Evolutionary conservation across 345 rosid genomes (phyloP), one percentile per base, ranked within the genome.

Genomic region (Anacardium occidentale): DNA sequence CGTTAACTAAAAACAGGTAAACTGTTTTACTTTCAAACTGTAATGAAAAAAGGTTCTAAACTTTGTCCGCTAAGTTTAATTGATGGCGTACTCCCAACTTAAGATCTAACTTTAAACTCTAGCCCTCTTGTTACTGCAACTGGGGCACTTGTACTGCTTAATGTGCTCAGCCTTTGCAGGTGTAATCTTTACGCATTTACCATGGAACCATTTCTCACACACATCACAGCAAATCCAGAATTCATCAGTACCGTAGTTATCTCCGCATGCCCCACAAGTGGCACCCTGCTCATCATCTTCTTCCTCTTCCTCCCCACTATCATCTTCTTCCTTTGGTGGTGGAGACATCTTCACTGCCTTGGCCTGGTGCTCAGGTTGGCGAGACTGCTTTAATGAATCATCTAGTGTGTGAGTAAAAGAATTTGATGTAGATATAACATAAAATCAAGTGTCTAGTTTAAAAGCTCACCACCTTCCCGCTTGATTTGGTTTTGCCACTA

Each of bases 161-260:
- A 96, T 93, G 68, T 91, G 94, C 82, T 96, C 99, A 1, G 97
- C 99, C 82, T 96, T 96, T 69, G 99, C 99, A 3, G 99, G 99
- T 32, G 99, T 96, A 29, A 93, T 96, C 94, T 96, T 96, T 78
- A 96, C 99, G 29, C 99, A 93, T 81, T 96, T 96, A 2, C 99
- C 98, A 77, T 93, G 99, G 86, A 93, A 93, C 99, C 98, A 93
- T 85, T 82, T 89, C 93, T 96, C 99, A 17, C 97, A 93, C 1
- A 91, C 78, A 59, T 96, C 99, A 0, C 98, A 93, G 90, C 97
- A 96, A 70, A 96, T 96, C 99, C 99, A 93, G 76, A 96, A 96
- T 75, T 93, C 99, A 40, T 96, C 99, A 22, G 88, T 78, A 47
- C 94, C 98, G 51, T 93, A 85, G 85, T 82, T 96, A 72, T 96